Base-by-base conservation (phyloP, 2,329 filamentous ascomycete species). In the Lasiodiplodia sp. region DNA sequence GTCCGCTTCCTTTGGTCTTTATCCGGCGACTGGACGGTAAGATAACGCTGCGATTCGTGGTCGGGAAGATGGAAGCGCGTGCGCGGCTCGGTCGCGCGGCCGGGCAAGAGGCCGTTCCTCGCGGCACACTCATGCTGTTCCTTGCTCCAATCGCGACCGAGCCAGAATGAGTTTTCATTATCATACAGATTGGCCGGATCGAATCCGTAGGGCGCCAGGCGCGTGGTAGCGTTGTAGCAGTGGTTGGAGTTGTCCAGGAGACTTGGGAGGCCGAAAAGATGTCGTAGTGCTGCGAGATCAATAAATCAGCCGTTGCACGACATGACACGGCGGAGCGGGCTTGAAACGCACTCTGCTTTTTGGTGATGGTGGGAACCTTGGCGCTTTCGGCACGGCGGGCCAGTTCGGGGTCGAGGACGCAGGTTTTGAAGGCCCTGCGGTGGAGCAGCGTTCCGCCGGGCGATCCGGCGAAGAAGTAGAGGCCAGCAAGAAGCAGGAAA, bases 121-220 rank as follows among this genome's bases (percentile, higher is more conserved):
- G 86, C 79, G 1, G 89, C 77, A 74, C 92, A 96, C 28, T 86
- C 80, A 63, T 88, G 82, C 76, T 95, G 92, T n/a, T 95, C 81
- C 34, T 85, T 80, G 12, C 90, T 90, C 92, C 92, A 96, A 70
- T 88, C 85, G 31, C 58, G 58, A 28, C 49, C 40, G 5, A 23
- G 47, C 67, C 67, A 68, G 10, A 68, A 16, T 12, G 21, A 25
- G 18, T 62, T 38, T 3, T 23, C 49, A 4, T 58, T 47, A 21
- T 23, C 49, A 11, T 31, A 56, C 23, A 31, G 28, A 11, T 63
- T 25, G 25, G 63, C 12, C 12, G 18, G 40, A 49, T 52, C 25
- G 31, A 56, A 68, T 38, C 67, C 67, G 52, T 68, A 68, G 25
- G 60, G 58, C 3, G 38, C 34, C 10, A 68, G 25, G 31, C 67